phyloP scores from a whole-genome alignment of 495 filamentous ascomycete genomes.

The Penicillium herquei region DNA sequence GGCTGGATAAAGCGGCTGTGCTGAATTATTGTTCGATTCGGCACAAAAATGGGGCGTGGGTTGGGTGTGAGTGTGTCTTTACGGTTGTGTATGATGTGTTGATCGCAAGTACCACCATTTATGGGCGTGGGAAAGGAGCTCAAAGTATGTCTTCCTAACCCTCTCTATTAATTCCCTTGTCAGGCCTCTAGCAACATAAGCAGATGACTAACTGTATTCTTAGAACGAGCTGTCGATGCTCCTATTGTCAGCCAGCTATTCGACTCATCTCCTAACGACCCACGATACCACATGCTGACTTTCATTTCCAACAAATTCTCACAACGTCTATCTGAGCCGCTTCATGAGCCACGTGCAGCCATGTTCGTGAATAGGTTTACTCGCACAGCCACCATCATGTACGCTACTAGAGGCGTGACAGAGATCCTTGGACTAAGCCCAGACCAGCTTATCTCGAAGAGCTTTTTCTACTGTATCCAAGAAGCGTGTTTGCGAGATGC shows the following conservation, averaged over 20 bases:
- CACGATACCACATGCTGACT: slow-evolving; percentile 87
- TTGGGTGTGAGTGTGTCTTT: slow-evolving; percentile 87
- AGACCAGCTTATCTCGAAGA: slow-evolving; percentile 18
- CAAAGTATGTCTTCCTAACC: slow-evolving; percentile 59
- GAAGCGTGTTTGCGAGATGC: slow-evolving; percentile 64
- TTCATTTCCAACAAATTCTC: slow-evolving; percentile 82
- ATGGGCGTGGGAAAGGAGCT: slow-evolving; percentile 65
- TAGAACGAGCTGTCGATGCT: slow-evolving; percentile 77
- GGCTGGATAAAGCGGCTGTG: slow-evolving; percentile 81
- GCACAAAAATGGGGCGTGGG: slow-evolving; percentile 67
- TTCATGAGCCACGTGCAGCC: slow-evolving; percentile 78
- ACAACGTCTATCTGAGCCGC: slow-evolving; percentile 54
- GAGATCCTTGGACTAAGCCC: slow-evolving; percentile 68
- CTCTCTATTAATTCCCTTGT: too few relatives aligned
- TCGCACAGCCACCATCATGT: slow-evolving; percentile 79
- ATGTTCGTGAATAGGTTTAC: slow-evolving; percentile 88
- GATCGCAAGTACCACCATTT: slow-evolving; percentile 82
- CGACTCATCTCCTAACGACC: slow-evolving; percentile 77
- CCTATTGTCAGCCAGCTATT: slow-evolving; percentile 77
- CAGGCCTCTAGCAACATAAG: background rate
- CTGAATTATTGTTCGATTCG: slow-evolving; percentile 75
- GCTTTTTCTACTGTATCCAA: slow-evolving; percentile 29
- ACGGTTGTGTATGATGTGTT: slow-evolving; percentile 85
- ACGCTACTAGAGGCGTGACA: slow-evolving; percentile 72
- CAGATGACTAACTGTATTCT: background rate